A percentile compares a stretch with the other conserved stretches of the same genome.
Conservation (phyloP, 2,329 filamentous ascomycete genomes). For the Penicillium sp. region DNA sequence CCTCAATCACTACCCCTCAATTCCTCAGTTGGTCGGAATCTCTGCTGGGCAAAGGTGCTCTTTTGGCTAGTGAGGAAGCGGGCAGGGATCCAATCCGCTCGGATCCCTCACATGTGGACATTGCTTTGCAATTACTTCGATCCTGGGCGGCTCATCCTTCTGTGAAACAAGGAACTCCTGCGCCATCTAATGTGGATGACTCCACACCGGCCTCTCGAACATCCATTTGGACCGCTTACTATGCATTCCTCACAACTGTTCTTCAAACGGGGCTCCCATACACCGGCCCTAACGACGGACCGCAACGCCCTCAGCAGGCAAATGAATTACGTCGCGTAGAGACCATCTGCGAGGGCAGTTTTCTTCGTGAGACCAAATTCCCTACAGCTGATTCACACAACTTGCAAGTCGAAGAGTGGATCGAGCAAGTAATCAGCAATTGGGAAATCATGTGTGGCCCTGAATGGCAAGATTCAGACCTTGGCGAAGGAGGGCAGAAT, state of each 20-base stretch:
- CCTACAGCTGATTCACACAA: slow-evolving; percentile 80
- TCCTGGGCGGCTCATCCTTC: slow-evolving; percentile 44
- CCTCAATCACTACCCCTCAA: slow-evolving; percentile 58
- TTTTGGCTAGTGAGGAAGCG: slow-evolving; percentile 62
- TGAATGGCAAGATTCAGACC: slow-evolving; percentile 76
- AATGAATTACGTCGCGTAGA: slow-evolving; percentile 80
- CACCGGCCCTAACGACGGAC: slow-evolving; percentile 28
- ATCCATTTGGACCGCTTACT: slow-evolving; percentile 83
- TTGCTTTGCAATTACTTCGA: slow-evolving; percentile 52
- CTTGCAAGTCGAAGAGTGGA: slow-evolving; percentile 77
- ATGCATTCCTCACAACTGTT: slow-evolving; percentile 74
- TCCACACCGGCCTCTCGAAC: slow-evolving; percentile 28
- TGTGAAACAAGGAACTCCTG: slow-evolving; percentile 32
- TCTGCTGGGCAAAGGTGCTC: slow-evolving; percentile 72
- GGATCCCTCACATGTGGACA: slow-evolving; percentile 31
- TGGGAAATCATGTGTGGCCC: slow-evolving; percentile 81
- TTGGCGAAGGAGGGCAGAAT: slow-evolving; percentile 78
- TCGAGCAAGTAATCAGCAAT: slow-evolving; percentile 76
- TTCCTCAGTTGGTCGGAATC: slow-evolving; percentile 77
- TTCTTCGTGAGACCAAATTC: slow-evolving; percentile 79
- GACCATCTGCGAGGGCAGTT: slow-evolving; percentile 72
- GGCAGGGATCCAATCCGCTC: slow-evolving; percentile 20
- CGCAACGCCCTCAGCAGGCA: slow-evolving; percentile 64
- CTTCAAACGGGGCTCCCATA: slow-evolving; percentile 58
- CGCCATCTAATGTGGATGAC: slow-evolving; percentile 19